phyloP scores from a whole-genome alignment of 805 yeast species.

The Zygoascus tannicola region DNA sequence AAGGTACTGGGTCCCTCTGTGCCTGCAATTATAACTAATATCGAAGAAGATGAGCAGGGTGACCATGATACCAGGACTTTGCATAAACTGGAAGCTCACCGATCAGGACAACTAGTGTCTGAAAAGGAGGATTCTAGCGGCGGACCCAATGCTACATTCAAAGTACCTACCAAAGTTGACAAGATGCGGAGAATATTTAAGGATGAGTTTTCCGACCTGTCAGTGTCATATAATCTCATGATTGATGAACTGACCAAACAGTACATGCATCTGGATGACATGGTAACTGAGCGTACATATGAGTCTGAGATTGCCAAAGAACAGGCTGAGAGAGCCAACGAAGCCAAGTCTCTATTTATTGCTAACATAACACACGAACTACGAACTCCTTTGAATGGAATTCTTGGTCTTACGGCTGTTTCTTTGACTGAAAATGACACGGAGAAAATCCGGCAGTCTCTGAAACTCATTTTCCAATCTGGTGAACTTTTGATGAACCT shows the following conservation, averaged over 20 bases:
- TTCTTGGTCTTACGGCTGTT: slow-evolving; percentile 89
- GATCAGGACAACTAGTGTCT: background rate
- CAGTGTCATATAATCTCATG: slow-evolving; percentile 87
- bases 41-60: background rate
- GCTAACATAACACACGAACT: slow-evolving; percentile 93
- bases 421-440: slow-evolving; percentile 78
- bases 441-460: slow-evolving; percentile 54
- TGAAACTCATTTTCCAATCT: slow-evolving; percentile 74
- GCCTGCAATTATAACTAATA: background rate
- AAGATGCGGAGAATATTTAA: slow-evolving; percentile 15
- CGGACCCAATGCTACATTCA: slow-evolving; percentile 1
- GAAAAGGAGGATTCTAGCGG: background rate
- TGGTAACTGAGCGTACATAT: slow-evolving; percentile 76
- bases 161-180: slow-evolving; percentile 13
- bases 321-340: slow-evolving; percentile 63
- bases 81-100: too few species aligned
- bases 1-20: too few species aligned
- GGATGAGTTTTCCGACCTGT: slow-evolving; percentile 82
- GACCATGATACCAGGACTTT: too few species aligned
- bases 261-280: slow-evolving; percentile 74
- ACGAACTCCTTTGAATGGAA: slow-evolving; percentile 92
- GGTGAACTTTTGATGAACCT: slow-evolving; percentile 85
- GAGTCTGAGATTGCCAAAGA: slow-evolving; percentile 55
- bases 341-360: slow-evolving; percentile 85
- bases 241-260: slow-evolving; percentile 78